A percentile compares a stretch with the other conserved stretches of the same genome.
Conservation (phyloP, 768 basidiomycete species). For the Xerocomellus intermedius region DNA sequence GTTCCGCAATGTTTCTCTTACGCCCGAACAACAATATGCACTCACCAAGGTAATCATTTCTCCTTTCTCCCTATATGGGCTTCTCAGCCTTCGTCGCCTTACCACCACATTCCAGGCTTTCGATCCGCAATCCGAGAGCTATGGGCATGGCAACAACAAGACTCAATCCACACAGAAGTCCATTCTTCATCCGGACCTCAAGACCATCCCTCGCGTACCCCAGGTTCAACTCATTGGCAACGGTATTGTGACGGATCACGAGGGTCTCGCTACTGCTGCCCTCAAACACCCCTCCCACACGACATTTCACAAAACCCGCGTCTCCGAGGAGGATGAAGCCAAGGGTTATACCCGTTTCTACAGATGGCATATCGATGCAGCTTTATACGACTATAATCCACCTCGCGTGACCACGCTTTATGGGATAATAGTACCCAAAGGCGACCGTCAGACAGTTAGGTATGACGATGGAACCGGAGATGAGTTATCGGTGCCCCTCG, state of each 20-base stretch:
- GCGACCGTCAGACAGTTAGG: constrained; percentile 57
- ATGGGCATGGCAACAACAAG: constrained; percentile 90
- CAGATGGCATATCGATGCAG: constrained; percentile 92
- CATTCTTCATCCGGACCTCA: constrained; percentile 85
- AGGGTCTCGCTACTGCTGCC: constrained; percentile 72
- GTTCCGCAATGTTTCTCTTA: constrained; percentile 66
- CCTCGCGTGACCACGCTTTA: constrained; percentile 87
- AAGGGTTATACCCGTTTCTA: constrained; percentile 86
- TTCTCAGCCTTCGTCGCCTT: background rate
- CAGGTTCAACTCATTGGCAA: constrained; percentile 94
- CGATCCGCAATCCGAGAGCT: constrained; percentile 58
- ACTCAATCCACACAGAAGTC: constrained; percentile 71
- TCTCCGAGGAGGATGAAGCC: constrained; percentile 72
- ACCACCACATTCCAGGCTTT: constrained; percentile 57
- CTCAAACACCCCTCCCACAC: constrained; percentile 86
- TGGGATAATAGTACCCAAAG: constrained; percentile 69
- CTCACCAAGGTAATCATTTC: constrained; percentile 67
- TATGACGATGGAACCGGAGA: constrained; percentile 91
- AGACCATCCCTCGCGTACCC: constrained; percentile 84
- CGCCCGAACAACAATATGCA: constrained; percentile 81
- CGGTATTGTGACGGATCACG: constrained; percentile 75
- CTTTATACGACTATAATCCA: constrained; percentile 71
- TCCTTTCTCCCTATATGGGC: background rate
- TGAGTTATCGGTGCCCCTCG: constrained; percentile 76
- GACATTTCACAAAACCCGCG: constrained; percentile 80